Evolutionary conservation across 1,139 yeast genomes (phyloP).

Genomic region (Geotrichum citri-aurantii): DNA sequence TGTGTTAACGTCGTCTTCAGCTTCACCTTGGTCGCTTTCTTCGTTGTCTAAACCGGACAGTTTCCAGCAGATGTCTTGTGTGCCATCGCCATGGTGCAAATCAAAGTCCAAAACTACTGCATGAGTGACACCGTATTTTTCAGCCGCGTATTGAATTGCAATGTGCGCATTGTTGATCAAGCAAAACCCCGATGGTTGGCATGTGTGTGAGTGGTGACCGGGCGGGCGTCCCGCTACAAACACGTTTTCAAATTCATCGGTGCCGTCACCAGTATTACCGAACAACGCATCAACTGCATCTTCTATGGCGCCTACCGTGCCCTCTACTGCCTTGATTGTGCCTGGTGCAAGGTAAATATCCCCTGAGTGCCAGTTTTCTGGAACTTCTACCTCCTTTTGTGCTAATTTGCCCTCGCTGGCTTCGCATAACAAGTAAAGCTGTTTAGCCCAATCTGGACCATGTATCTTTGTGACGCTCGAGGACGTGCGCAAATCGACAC

Average conservation of each 20-base stretch:
- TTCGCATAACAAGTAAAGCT: slow-evolving; percentile 53
- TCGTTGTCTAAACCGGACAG: slow-evolving; percentile 60
- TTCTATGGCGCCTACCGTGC: slow-evolving; percentile 75
- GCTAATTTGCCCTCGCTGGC: slow-evolving; percentile 53
- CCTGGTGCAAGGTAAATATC: slow-evolving; percentile 69
- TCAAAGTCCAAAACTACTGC: slow-evolving; percentile 81
- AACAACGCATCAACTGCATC: slow-evolving; percentile 60
- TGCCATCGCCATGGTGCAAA: slow-evolving; percentile 89
- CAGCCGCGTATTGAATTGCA: slow-evolving; percentile 73
- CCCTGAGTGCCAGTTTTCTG: slow-evolving; percentile 77
- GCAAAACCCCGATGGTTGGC: slow-evolving; percentile 84
- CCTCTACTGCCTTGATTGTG: slow-evolving; percentile 69
- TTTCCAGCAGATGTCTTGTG: slow-evolving; percentile 84
- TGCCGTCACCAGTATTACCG: slow-evolving; percentile 25
- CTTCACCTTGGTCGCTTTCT: slow-evolving; percentile 9
- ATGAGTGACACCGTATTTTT: slow-evolving; percentile 61
- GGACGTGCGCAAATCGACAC: slow-evolving; percentile 43
- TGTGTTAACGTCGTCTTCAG: not conserved
- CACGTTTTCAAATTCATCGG: slow-evolving; percentile 47
- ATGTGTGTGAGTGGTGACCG: slow-evolving; percentile 86
- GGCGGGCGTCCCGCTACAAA: slow-evolving; percentile 77
- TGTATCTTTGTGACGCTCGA: slow-evolving; percentile 70
- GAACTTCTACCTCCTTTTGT: slow-evolving; percentile 63
- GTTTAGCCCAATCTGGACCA: slow-evolving; percentile 66
- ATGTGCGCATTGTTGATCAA: slow-evolving; percentile 76